Percentiles rank a stretch among this genome's conserved stretches.
Conservation (phyloP, 495 filamentous ascomycete species). For the Pseudoneurospora amorphoporcata region DNA sequence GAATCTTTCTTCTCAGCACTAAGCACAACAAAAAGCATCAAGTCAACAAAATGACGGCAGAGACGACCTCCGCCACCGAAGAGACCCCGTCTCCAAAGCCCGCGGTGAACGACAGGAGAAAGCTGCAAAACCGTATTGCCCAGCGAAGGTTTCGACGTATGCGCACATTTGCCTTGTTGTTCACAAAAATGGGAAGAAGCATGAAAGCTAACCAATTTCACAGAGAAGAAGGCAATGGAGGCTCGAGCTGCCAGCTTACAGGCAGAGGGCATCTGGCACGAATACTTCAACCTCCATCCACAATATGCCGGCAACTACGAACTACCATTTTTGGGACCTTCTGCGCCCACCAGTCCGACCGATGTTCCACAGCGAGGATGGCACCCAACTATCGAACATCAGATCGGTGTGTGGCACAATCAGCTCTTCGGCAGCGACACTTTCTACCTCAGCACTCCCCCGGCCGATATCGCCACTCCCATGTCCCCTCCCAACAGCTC, state of each 20-base stretch:
- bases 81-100: neutral
- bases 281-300: neutral
- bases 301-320: neutral
- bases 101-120: constrained; percentile 1
- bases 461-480: neutral
- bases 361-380: neutral
- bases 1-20: neutral
- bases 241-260: neutral
- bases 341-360: neutral
- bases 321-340: neutral
- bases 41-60: neutral
- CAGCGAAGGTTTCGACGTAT: constrained; percentile 2
- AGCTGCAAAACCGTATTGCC: constrained; percentile 2
- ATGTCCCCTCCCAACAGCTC: constrained; percentile 1
- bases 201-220: neutral
- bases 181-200: neutral
- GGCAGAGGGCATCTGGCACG: constrained; percentile 1
- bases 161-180: neutral
- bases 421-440: neutral
- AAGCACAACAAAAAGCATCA: neutral
- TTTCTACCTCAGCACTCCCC: neutral
- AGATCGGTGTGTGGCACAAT: neutral
- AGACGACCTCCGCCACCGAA: neutral
- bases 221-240: constrained; percentile 4
- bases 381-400: neutral